Percentiles rank a stretch among this genome's conserved stretches.
phyloP scores from a whole-genome alignment of 1,284 basidiomycete genomes.

The Irpex lacteus region DNA sequence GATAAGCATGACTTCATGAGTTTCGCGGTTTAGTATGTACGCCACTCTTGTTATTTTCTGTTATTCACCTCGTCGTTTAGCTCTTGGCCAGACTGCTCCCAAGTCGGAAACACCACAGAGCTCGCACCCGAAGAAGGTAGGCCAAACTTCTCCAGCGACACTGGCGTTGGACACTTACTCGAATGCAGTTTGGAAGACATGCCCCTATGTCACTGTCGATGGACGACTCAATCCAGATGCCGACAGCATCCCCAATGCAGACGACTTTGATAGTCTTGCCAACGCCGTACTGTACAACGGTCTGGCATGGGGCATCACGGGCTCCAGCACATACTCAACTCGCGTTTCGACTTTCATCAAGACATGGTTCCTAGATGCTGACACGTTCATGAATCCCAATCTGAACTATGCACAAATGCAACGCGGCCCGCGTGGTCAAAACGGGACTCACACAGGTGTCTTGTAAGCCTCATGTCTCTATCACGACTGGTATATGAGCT shows the following conservation, averaged over 20 bases:
- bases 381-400: slow-evolving; percentile 64
- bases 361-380: slow-evolving; percentile 56
- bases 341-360: slow-evolving; percentile 44
- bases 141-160: slow-evolving; percentile 10
- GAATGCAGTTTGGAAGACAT: slow-evolving; percentile 50
- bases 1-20: slow-evolving; percentile 3
- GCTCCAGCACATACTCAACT: slow-evolving; percentile 31
- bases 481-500: neutral
- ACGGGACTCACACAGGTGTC: slow-evolving; percentile 55
- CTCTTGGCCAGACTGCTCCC: slow-evolving; percentile 53
- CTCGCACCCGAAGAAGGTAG: slow-evolving; percentile 43
- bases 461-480: slow-evolving; percentile 30
- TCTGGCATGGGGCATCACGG: slow-evolving; percentile 50
- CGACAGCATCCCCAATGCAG: slow-evolving; percentile 42
- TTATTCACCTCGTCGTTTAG: neutral
- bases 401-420: slow-evolving; percentile 63
- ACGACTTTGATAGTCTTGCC: slow-evolving; percentile 50
- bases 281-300: slow-evolving; percentile 63
- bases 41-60: neutral
- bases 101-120: slow-evolving; percentile 39
- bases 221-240: slow-evolving; percentile 52
- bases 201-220: slow-evolving; percentile 53
- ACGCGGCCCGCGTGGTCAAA: slow-evolving; percentile 46
- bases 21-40: slow-evolving; percentile 53
- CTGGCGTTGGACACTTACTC: neutral